Base-by-base conservation (phyloP, 2,329 filamentous ascomycete species). In the Colletotrichum filicis region DNA sequence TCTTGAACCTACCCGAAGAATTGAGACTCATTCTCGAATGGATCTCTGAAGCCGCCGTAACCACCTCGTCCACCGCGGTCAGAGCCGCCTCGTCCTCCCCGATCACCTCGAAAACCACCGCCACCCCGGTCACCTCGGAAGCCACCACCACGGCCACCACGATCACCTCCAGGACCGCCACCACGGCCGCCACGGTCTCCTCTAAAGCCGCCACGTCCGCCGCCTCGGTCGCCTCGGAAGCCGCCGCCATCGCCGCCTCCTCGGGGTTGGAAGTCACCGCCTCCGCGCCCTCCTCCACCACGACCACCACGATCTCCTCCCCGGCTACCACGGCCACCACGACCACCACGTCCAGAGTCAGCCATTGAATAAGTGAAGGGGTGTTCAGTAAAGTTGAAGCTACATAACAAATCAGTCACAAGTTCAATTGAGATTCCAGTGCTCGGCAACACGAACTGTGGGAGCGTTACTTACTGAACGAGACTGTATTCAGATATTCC, bases 231-330 rank as follows among this genome's bases (percentile, higher is more conserved):
- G 8, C 75, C 75, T 24, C 74, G 67, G 55, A 74, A 76, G 32
- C 64, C 55, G 24, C 74, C 65, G 57, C 72, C 72, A 32, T 76
- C 76, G 12, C 77, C 71, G 42, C 76, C 64, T 35, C 74, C 65
- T 22, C 71, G 49, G n/a, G 74, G 58, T 24, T 26, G 61, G 32
- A 37, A 68, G 3, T 52, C 67, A 26, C 74, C 72, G 14, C 71
- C 60, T 26, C 66, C 56, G 1, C 66, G 30, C 5, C 56, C 65
- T 12, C 56, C 65, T 28, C 32, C 66, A 42, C 66, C 66, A 30
- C 66, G 26, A 7, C 68, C 67, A 4, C 64, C 60, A 28, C 68
- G 66, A 37, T 66, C 66, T 5, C 73, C 37, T n/a, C n/a, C n/a
- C n/a, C n/a, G n/a, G n/a, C n/a, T n/a, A 5, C 55, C 56, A 14